Percentiles rank a stretch among this genome's conserved stretches.
Conservation (phyloP, 352 stramenopile species). For the Plasmopara halstedii region DNA sequence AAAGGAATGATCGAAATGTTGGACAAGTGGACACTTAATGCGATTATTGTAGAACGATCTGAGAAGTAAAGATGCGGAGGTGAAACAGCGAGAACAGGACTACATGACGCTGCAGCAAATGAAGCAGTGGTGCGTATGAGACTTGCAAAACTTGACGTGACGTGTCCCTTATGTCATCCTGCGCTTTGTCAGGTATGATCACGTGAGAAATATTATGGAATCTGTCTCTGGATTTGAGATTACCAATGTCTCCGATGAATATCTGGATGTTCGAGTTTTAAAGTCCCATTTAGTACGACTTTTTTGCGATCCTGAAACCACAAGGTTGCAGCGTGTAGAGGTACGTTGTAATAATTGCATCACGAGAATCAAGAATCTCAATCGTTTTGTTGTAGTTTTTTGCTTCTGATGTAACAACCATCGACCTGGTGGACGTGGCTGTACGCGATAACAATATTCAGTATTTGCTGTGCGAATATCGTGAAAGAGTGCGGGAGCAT, state of each 20-base stretch:
- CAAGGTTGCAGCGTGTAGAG: slow-evolving; percentile 48
- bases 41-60: slow-evolving; percentile 39
- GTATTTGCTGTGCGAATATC: slow-evolving; percentile 54
- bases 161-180: no score
- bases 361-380: no score
- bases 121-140: slow-evolving; percentile 48
- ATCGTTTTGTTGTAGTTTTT: slow-evolving; percentile 2
- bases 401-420: slow-evolving; percentile 11
- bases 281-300: slow-evolving; percentile 45
- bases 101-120: slow-evolving; percentile 63
- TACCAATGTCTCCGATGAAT: slow-evolving; percentile 43
- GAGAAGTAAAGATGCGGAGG: slow-evolving; percentile 56
- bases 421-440: slow-evolving; percentile 46
- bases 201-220: slow-evolving; percentile 45
- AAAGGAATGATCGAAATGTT: slow-evolving; percentile 1
- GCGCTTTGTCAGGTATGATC: slow-evolving; percentile 43
- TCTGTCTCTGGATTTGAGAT: slow-evolving; percentile 54
- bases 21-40: neutral
- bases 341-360: slow-evolving; percentile 18
- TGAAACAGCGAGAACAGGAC: slow-evolving; percentile 69
- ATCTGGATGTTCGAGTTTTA: slow-evolving; percentile 49
- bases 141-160: neutral
- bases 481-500: slow-evolving; percentile 32
- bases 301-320: slow-evolving; percentile 51
- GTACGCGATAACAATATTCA: slow-evolving; percentile 54